Evolutionary conservation across 805 yeast species (phyloP), one percentile per base, ranked within the genome.

Genomic region (Suhomyces sp.): DNA sequence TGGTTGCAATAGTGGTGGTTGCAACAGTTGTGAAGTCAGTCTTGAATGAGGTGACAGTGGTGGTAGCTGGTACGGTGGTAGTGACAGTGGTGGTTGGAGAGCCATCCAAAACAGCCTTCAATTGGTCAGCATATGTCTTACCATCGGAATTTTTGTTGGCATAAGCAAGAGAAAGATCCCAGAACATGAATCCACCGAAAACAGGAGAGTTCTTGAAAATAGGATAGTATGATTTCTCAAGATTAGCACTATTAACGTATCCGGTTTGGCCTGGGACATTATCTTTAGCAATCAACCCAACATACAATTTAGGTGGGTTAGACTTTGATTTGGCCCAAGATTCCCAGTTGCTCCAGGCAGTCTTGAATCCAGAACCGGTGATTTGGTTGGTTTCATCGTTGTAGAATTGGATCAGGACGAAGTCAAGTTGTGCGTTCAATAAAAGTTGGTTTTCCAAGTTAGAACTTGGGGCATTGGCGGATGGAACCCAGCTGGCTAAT

Each of bases 131-230:
- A 25, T 24, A 32, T 28, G 19, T 33, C 10, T 6, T 22, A 12
- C 33, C 34, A 19, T 21, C 50, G n/a, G n/a, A n/a, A 35, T 70
- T 65, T 17, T 31, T 34, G 44, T 76, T 70, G 40, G 68, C 58
- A 49, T 73, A 72, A 13, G 76, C 76, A 44, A 77, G 77, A 7
- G 82, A 68, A 11, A 88, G 85, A 47, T 88, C 95, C 97, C 98
- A 90, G 42, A 88, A 64, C 73, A 83, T 77, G 51, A 90, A 76
- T 21, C 88, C 84, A 15, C 83, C 83, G 47, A 88, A 75, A 41
- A 51, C 46, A 28, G 47, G 35, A 35, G 38, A 41, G n/a, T 38
- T 26, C 21, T 41, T 30, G 31, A 54, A 42, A 21, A 31, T 34
- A 21, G 37, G 30, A 8, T 52, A 39, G 26, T 47, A 44, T 12